Conservation (phyloP, 768 basidiomycete species). For the Exsudoporus frostii region DNA sequence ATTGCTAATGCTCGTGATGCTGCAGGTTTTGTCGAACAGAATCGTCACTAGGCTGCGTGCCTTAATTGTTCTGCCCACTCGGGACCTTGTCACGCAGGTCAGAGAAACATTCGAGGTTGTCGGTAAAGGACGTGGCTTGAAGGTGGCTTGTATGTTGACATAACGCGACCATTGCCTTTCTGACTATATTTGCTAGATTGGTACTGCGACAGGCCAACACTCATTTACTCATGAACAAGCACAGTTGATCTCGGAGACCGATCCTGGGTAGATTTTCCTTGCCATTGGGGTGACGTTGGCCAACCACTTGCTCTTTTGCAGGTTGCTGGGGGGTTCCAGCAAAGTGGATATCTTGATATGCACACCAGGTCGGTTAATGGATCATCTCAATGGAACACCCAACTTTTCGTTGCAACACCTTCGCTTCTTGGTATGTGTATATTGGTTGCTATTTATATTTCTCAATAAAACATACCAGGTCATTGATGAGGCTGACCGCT, state of each 20-base stretch:
- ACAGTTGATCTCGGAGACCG: slow-evolving; percentile 64
- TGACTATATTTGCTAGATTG: slow-evolving; percentile 43
- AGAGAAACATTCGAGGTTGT: slow-evolving; percentile 87
- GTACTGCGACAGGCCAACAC: slow-evolving; percentile 88
- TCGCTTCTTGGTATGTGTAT: slow-evolving; percentile 77
- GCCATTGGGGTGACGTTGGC: not conserved
- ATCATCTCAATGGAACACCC: slow-evolving; percentile 83
- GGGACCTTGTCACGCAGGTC: slow-evolving; percentile 91
- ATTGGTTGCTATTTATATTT: not conserved
- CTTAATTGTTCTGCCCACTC: slow-evolving; percentile 86
- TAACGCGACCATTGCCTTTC: not conserved
- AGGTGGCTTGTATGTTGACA: slow-evolving; percentile 42
- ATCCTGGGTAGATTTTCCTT: slow-evolving; percentile 42
- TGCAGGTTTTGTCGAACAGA: slow-evolving; percentile 65
- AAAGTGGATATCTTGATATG: slow-evolving; percentile 93
- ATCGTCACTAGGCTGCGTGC: slow-evolving; percentile 84
- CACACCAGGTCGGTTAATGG: slow-evolving; percentile 93
- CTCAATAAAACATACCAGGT: slow-evolving; percentile 50
- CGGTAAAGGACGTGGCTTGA: slow-evolving; percentile 81
- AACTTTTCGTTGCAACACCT: slow-evolving; percentile 94
- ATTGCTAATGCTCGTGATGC: not conserved
- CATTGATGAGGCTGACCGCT: slow-evolving; percentile 96
- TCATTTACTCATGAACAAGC: slow-evolving; percentile 91
- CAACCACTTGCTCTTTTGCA: slow-evolving; percentile 25
- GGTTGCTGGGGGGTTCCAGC: slow-evolving; percentile 81